Evolutionary conservation across 805 yeast genomes (phyloP).

Genomic region (Pichia phayaonensis): DNA sequence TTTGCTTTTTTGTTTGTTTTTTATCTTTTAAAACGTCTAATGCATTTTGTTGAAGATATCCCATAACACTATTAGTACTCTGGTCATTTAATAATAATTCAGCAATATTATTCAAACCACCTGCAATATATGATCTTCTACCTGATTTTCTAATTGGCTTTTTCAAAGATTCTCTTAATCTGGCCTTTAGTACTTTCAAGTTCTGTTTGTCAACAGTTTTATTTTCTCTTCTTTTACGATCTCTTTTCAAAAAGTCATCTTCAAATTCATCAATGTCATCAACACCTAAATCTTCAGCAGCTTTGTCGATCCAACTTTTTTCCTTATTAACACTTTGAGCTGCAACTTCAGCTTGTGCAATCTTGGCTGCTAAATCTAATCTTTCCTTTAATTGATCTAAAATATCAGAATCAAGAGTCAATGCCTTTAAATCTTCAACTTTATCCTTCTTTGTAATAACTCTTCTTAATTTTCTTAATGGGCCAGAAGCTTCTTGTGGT

Average conservation of each 20-base stretch:
- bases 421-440: conserved; percentile 48
- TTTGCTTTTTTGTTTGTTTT: conserved; percentile 12
- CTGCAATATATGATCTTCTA: conserved; percentile 69
- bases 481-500: conserved; percentile 89
- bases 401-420: conserved; percentile 73
- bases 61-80: conserved; percentile 61
- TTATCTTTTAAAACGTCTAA: conserved; percentile 45
- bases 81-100: conserved; percentile 59
- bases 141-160: conserved; percentile 53
- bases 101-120: conserved; percentile 72
- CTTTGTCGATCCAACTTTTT: conserved; percentile 75
- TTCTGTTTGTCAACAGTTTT: conserved; percentile 48
- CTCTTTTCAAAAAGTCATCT: conserved; percentile 58
- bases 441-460: conserved; percentile 34
- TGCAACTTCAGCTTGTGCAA: conserved; percentile 67
- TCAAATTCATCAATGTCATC: conserved; percentile 63
- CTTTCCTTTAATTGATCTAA: conserved; percentile 65
- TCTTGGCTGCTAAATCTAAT: conserved; percentile 56
- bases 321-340: conserved; percentile 51
- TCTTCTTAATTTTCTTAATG: conserved; percentile 66
- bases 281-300: conserved; percentile 88
- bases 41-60: conserved; percentile 63
- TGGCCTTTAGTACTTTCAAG: conserved; percentile 36
- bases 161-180: conserved; percentile 45
- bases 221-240: conserved; percentile 46